Base-by-base conservation (phyloP, 495 filamentous ascomycete genomes). In the Tuber calosporum region DNA sequence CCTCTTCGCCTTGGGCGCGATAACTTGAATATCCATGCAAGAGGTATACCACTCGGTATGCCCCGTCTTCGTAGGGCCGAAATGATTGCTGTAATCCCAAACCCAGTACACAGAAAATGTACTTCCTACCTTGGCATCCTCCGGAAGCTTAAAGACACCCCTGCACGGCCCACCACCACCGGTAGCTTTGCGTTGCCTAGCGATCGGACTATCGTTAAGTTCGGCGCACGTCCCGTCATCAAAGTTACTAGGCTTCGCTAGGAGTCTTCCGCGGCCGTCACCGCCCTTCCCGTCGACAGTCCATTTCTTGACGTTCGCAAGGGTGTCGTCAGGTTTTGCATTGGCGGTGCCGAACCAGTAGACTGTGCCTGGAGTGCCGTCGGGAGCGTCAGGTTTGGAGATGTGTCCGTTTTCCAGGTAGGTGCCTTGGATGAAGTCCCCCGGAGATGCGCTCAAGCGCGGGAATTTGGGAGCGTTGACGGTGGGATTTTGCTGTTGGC, bases 401-500 rank as follows among this genome's bases (percentile, higher is more conserved):
- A 81, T 81, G 69, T 81, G 80, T 0, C 80, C 80, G 67, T 81
- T 81, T 67, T 81, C 80, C 0, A 72, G 74, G 66, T 81, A 81
- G 67, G 58, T 71, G 20, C 66, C 80, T 43, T 73, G 66, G 19
- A 81, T 74, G 0, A 66, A 34, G 11, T 72, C 66, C 1, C 80
- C 80, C 3, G 80, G 79, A n/a, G 77, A 43, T 6, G 72, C 80
- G 40, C 20, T 73, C 9, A 81, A 72, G 15, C 62, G 72, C 1
- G 74, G 79, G 43, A 69, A 77, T 62, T 71, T 8, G 22, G 71
- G 40, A 22, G 66, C 40, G 34, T 62, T 62, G 37, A 41, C 62
- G n/a, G 39, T 41, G 22, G 67, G 58, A 39, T 70, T 70, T 73
- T 72, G 76, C 36, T 71, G 39, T 30, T 41, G 36, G 53, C 48